A percentile compares a stretch with the other conserved stretches of the same genome.
Evolutionary conservation across 371 early-diverging fungal species (phyloP).

Genomic region (Rhizopus sp.): DNA sequence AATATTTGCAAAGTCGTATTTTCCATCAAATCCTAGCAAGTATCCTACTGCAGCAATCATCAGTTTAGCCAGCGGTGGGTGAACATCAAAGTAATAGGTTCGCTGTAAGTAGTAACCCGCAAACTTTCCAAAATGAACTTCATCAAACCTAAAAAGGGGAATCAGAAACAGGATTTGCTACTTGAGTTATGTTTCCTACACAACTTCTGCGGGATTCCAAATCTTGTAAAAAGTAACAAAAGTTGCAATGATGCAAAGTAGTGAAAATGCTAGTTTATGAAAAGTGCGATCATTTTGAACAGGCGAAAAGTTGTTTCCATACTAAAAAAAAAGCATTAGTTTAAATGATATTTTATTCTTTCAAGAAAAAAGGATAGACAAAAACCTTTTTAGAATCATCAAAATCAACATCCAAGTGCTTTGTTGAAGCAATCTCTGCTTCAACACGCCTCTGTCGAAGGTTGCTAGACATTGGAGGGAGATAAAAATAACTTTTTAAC

Average conservation of each 20-base stretch:
- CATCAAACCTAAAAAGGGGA: constrained; percentile 67
- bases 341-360: not conserved
- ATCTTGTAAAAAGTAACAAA: constrained; percentile 53
- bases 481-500: constrained; percentile 2
- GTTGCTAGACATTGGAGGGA: constrained; percentile 12
- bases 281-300: constrained; percentile 1
- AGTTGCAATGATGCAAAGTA: constrained; percentile 17
- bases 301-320: constrained; percentile 10
- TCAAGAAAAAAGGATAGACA: not conserved
- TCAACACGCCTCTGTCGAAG: constrained; percentile 29
- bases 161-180: not conserved
- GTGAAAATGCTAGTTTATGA: constrained; percentile 15
- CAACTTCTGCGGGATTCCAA: constrained; percentile 68
- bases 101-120: constrained; percentile 93
- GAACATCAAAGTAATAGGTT: constrained; percentile 99
- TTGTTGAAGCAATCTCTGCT: constrained; percentile 12
- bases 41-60: constrained; percentile 87
- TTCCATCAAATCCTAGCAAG: constrained; percentile 91
- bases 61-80: constrained; percentile 99
- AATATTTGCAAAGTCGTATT: constrained; percentile 92
- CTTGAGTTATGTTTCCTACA: constrained; percentile 57
- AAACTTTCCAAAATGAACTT: constrained; percentile 99
- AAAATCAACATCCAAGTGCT: constrained; percentile 17
- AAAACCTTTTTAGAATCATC: constrained; percentile 28
- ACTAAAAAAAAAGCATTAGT: constrained; percentile 9